Evolutionary conservation across 1,284 basidiomycete genomes (phyloP).

Genomic region (Ceratobasidium sp.): DNA sequence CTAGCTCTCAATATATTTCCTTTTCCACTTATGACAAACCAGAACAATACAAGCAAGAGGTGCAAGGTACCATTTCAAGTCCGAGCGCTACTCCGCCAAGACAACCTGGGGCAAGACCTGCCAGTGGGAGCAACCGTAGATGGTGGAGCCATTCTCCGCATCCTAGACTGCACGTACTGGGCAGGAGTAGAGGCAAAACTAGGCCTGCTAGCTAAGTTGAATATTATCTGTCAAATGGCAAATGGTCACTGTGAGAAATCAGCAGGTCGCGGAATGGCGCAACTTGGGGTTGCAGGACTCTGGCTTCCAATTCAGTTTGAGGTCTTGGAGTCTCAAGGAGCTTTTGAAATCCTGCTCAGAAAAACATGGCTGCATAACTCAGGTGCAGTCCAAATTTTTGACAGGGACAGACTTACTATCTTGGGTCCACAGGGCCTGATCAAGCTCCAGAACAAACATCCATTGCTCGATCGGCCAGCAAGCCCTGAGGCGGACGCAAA

Average conservation of each 20-base stretch:
- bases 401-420: background rate
- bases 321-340: background rate
- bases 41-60: background rate
- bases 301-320: background rate
- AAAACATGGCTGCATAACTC: conserved; percentile 1
- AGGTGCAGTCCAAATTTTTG: conserved; percentile 5
- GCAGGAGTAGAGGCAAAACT: background rate
- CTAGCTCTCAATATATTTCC: background rate
- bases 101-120: background rate
- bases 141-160: conserved; percentile 11
- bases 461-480: background rate
- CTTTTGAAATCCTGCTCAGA: conserved; percentile 2
- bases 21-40: background rate
- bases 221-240: conserved; percentile 3
- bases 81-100: background rate
- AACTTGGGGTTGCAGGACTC: background rate
- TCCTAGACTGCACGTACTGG: conserved; percentile 10
- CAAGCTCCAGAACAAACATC: background rate
- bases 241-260: background rate
- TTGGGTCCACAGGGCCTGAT: background rate
- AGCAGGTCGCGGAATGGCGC: background rate
- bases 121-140: conserved; percentile 5
- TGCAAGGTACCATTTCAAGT: background rate
- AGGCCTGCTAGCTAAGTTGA: conserved; percentile 8
- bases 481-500: background rate